phyloP scores from a whole-genome alignment of 768 basidiomycete species.

The Neoboletus brunneissimus region DNA sequence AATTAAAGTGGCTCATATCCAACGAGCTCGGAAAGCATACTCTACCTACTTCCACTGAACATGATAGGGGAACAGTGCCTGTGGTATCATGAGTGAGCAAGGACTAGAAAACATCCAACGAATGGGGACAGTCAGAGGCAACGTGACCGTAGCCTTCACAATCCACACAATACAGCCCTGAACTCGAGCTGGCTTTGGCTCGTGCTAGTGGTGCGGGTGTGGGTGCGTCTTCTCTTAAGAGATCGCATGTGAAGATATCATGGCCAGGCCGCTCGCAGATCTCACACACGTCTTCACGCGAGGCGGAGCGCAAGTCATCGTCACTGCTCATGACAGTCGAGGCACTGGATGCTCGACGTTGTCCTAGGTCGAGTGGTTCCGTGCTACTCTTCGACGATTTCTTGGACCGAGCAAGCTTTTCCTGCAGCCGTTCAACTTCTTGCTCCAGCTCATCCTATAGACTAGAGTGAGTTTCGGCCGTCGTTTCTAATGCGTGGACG shows the following conservation, averaged over 20 bases:
- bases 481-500: constrained; percentile 8
- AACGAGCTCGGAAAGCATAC: constrained; percentile 16
- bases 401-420: constrained; percentile 59
- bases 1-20: constrained; percentile 12
- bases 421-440: constrained; percentile 74
- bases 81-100: constrained; percentile 5
- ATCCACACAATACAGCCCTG: constrained; percentile 69
- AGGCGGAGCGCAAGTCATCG: constrained; percentile 20
- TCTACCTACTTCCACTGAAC: constrained; percentile 19
- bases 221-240: constrained; percentile 57
- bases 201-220: constrained; percentile 26
- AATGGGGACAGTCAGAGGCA: constrained; percentile 78
- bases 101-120: constrained; percentile 79
- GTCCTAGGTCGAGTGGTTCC: constrained; percentile 37
- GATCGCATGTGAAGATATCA: constrained; percentile 81
- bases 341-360: constrained; percentile 19
- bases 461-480: constrained; percentile 12
- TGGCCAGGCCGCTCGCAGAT: constrained; percentile 85
- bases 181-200: constrained; percentile 15
- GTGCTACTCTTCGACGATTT: constrained; percentile 50
- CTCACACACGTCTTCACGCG: constrained; percentile 64
- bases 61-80: constrained; percentile 2
- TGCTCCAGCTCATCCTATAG: constrained; percentile 80
- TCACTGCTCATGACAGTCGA: constrained; percentile 26
- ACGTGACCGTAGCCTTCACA: constrained; percentile 80